Base-by-base conservation (phyloP, 805 yeast species). In the Yamadazyma philogaea region DNA sequence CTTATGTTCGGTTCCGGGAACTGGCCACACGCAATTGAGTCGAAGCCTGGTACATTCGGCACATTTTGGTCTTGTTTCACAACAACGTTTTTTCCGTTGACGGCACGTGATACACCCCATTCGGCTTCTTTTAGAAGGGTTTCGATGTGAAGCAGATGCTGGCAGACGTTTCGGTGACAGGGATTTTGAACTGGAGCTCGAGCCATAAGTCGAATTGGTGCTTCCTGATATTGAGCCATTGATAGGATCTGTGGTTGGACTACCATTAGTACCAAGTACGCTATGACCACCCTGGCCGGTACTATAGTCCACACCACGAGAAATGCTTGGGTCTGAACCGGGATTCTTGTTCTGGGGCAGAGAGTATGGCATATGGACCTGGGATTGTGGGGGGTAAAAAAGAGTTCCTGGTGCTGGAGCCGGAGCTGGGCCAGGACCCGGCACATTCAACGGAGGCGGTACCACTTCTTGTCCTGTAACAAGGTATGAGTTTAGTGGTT, bases 31-130 rank as follows among this genome's bases (percentile, higher is more conserved):
- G 56, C 95, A 86, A 40, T 70, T 74, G 37, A 85, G 66, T 10
- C 79, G 70, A 19, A 86, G 67, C 40, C 93, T 64, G n/a, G 61
- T 49, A 59, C 95, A 86, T 52, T 85, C 89, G 1, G 67, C 57
- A 54, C 95, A 86, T 19, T 59, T 59, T 3, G 95, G 95, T 42
- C 72, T 72, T 1, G 72, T 65, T 56, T 86, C 93, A 54, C 87
- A 84, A 50, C 95, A 86, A 42, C 89, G 72, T 57, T 84, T 86
- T 68, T 86, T 86, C 19, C 95, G 63, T 45, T 76, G 78, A 34
- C 93, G 74, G 52, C 95, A 86, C 1, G 95, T 84, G 33, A 83
- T 65, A 57, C 95, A 86, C 0, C 95, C 95, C 71, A 73, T 70
- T 53, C 87, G 70, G 14, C 84, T 79, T 43, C 87, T 65, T 51